Conservation (phyloP, 805 yeast species). For the Cyberlindnera maclurae region DNA sequence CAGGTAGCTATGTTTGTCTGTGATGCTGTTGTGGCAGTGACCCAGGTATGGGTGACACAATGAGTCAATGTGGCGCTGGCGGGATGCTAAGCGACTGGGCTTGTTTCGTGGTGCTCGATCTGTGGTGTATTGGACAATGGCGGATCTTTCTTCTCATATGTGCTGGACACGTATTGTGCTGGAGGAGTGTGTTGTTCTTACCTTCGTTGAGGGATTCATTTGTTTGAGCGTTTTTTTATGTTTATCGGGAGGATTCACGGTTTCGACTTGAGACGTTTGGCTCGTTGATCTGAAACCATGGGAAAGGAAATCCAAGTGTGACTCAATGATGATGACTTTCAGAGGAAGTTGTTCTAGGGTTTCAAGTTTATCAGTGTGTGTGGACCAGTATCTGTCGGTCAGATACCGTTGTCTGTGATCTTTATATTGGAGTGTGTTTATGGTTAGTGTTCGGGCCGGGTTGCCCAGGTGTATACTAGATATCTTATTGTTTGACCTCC, state of each 20-base stretch:
- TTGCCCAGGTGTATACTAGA: too few relatives aligned
- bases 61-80: conserved; percentile 21
- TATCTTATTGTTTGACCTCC: too few relatives aligned
- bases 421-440: too few relatives aligned
- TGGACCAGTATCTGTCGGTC: background rate
- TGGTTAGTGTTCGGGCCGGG: too few relatives aligned
- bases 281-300: conserved; percentile 14
- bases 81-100: conserved; percentile 21
- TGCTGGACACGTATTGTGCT: too few relatives aligned
- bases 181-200: too few relatives aligned
- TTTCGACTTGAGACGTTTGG: conserved; percentile 20
- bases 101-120: background rate
- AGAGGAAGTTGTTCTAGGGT: background rate
- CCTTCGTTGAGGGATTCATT: too few relatives aligned
- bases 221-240: too few relatives aligned
- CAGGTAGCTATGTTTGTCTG: too few relatives aligned
- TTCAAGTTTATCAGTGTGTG: background rate
- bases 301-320: background rate
- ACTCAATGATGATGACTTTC: background rate
- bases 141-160: background rate
- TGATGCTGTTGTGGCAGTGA: too few relatives aligned
- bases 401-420: background rate
- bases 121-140: background rate
- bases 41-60: too few relatives aligned
- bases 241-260: background rate